These are phyloP conservation scores for Toxicodendron radicans DNA, from an alignment of 345 rosid genomes.

Conservation along the genomic window DNA sequence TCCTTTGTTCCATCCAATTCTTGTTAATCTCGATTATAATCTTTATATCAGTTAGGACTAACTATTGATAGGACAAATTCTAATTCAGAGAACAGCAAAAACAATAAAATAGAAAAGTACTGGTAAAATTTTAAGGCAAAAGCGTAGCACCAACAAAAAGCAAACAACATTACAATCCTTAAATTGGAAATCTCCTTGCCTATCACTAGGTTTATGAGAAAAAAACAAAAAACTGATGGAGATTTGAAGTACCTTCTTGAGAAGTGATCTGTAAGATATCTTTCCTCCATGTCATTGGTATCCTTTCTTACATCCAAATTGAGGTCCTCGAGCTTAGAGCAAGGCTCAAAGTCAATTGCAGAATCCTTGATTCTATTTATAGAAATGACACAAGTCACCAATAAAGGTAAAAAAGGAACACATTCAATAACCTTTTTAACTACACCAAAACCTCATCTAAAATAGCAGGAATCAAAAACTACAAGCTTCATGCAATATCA, in stretches of 20 bases:
- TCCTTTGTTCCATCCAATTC: background rate
- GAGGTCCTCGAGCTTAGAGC: conserved; percentile 72
- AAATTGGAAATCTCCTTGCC: conserved; percentile 3
- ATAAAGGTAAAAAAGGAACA: conserved; percentile 5
- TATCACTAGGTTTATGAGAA: conserved; percentile 1
- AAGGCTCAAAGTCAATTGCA: conserved; percentile 65
- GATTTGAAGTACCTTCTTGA: conserved; percentile 40
- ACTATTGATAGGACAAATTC: background rate
- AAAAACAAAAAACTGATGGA: background rate
- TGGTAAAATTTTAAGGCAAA: background rate
- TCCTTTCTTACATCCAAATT: conserved; percentile 68
- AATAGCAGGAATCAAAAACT: background rate
- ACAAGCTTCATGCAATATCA: conserved; percentile 5
- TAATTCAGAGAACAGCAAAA: background rate
- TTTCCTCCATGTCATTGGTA: conserved; percentile 35
- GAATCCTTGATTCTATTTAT: conserved; percentile 40
- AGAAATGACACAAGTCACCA: conserved; percentile 13
- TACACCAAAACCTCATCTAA: background rate
- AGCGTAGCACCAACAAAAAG: background rate
- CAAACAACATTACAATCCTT: background rate
- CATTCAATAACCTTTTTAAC: background rate
- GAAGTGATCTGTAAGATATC: conserved; percentile 24
- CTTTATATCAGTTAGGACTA: background rate
- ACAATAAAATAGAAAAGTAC: background rate
- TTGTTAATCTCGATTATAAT: background rate